Percentiles rank a stretch among this genome's conserved stretches.
phyloP scores from a whole-genome alignment of 208 protist genomes.

The Leishmania martiniquensis region DNA sequence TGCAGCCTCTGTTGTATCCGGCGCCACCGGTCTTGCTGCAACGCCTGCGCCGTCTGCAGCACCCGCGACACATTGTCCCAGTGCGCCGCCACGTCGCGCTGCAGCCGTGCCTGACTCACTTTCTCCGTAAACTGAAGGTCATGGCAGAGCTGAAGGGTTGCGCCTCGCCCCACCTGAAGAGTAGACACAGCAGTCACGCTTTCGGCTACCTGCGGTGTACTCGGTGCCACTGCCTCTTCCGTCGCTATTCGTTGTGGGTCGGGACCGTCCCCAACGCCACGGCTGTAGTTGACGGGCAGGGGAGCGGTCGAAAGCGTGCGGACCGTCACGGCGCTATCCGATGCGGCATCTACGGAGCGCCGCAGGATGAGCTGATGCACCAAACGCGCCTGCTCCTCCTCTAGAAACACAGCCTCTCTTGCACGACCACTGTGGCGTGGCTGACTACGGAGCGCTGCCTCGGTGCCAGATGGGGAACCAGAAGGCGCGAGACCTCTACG shows the following conservation, averaged over 20 bases:
- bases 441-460: background rate
- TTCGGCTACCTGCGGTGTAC: background rate
- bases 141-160: constrained; percentile 40
- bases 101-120: constrained; percentile 38
- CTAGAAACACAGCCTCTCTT: constrained; percentile 5
- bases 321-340: background rate
- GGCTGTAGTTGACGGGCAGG: background rate
- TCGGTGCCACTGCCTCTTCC: background rate
- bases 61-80: constrained; percentile 74
- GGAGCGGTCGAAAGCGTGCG: background rate
- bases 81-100: constrained; percentile 49
- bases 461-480: background rate
- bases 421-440: background rate
- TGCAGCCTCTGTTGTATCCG: constrained; percentile 39
- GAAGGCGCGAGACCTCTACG: background rate
- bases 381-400: constrained; percentile 23
- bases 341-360: background rate
- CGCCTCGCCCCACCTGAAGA: constrained; percentile 1
- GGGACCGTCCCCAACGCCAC: background rate
- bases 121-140: constrained; percentile 56
- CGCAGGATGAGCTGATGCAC: constrained; percentile 22
- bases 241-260: background rate
- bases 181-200: background rate
- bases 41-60: constrained; percentile 56
- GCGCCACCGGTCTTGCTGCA: constrained; percentile 52